phyloP scores from a whole-genome alignment of 2,329 filamentous ascomycete genomes.

The Fonsecaea nubica region DNA sequence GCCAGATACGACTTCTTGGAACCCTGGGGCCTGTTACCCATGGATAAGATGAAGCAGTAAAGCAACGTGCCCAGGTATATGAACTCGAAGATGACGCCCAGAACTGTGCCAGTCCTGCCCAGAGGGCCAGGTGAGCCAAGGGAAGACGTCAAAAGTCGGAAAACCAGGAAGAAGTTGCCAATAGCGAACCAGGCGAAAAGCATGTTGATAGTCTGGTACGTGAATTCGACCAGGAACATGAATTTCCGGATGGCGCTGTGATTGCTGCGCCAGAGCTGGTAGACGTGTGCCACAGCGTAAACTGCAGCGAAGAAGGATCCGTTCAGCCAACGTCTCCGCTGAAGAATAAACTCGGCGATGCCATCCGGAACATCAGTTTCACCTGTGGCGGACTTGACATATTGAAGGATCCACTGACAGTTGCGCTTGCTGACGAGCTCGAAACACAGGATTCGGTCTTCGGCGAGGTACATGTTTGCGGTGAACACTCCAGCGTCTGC shows the following conservation, averaged over 20 bases:
- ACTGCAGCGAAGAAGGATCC: conserved; percentile 98
- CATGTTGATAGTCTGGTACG: conserved; percentile 94
- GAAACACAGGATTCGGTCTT: conserved; percentile 60
- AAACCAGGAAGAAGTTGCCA: conserved; percentile 98
- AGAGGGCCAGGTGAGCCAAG: conserved; percentile 73
- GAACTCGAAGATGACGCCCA: conserved; percentile 94
- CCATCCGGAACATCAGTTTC: conserved; percentile 96
- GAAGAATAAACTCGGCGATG: conserved; percentile 92
- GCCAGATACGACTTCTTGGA: conserved; percentile 93
- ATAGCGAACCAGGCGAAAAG: conserved; percentile 99
- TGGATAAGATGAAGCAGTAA: conserved; percentile 90
- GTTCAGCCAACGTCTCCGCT: conserved; percentile 98
- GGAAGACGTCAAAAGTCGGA: conserved; percentile 92
- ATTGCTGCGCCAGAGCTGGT: conserved; percentile 92
- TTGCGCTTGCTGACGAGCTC: conserved; percentile 97
- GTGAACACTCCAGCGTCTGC: conserved; percentile 95
- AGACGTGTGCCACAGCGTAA: conserved; percentile 92
- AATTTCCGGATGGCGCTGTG: conserved; percentile 87
- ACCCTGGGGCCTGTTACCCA: conserved; percentile 93
- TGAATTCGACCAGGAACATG: conserved; percentile 89
- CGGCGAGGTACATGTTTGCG: conserved; percentile 72
- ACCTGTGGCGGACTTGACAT: conserved; percentile 95
- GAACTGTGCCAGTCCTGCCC: conserved; percentile 75
- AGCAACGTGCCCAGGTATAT: conserved; percentile 89
- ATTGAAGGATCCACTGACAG: conserved; percentile 95